Evolutionary conservation across 2,329 filamentous ascomycete species (phyloP).

Genomic region (Penicillium occitanis): DNA sequence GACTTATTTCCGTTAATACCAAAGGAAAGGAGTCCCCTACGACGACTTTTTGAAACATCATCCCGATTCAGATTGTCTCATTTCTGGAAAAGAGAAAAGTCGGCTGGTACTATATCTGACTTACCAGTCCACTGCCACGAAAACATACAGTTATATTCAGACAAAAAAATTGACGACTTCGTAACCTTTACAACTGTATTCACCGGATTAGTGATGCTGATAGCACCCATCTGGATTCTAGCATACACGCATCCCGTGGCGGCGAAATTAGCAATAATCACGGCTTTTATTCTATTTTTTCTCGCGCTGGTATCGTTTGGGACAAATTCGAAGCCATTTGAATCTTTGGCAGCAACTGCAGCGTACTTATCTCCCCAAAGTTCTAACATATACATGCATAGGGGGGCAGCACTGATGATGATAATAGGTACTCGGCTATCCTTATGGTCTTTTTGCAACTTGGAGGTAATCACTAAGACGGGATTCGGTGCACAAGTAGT

Average conservation of each 20-base stretch:
- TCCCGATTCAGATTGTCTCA: constrained; percentile 15
- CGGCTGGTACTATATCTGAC: neutral
- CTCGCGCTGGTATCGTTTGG: constrained; percentile 6
- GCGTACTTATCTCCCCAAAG: no score
- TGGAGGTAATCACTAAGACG: no score
- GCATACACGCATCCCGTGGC: constrained; percentile 21
- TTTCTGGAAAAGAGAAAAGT: constrained; percentile 17
- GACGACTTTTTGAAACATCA: constrained; percentile 25
- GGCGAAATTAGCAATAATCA: constrained; percentile 34
- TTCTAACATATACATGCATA: no score
- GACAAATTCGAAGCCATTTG: constrained; percentile 5
- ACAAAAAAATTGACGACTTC: constrained; percentile 28
- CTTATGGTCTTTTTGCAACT: no score
- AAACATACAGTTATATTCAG: constrained; percentile 12
- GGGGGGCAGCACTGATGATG: no score
- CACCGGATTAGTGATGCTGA: constrained; percentile 32
- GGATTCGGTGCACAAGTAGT: no score
- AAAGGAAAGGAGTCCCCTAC: constrained; percentile 23
- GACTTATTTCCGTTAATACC: constrained; percentile 28
- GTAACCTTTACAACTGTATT: constrained; percentile 26
- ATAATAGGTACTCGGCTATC: no score
- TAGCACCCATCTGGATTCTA: constrained; percentile 38
- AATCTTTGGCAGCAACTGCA: no score
- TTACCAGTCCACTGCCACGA: constrained; percentile 1
- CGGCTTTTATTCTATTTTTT: constrained; percentile 29